Evolutionary conservation across 2,329 filamentous ascomycete genomes (phyloP), one percentile per base, ranked within the genome.

Genomic region (Grosmannia serpens): DNA sequence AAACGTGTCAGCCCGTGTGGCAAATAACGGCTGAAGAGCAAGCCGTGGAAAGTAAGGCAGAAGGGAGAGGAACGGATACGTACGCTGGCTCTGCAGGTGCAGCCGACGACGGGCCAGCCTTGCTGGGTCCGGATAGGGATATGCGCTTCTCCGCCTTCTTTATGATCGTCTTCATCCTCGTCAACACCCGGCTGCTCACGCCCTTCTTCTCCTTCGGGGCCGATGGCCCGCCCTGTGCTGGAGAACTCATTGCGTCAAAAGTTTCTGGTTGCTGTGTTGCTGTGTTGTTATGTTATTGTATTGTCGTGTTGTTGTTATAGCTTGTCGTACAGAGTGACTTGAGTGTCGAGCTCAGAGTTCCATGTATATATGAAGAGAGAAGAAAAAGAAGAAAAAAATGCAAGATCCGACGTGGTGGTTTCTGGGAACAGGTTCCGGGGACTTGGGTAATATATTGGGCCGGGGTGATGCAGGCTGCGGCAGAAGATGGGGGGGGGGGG

Each of bases 151-250:
- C 75, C 60, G 73, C 68, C 63, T 71, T 75, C 68, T 71, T 79
- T 58, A 80, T 71, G 35, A 77, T 76, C 3, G 76, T 77, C 71
- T 75, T 81, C 66, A 79, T 71, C 41, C 76, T 71, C 41, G 74
- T 74, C 35, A 81, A 61, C 24, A 81, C 69, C 64, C 72, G 79
- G 58, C 72, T 79, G 57, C 73, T 74, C 31, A 81, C 63, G 15
- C 74, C 73, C 67, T 72, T 78, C 70, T 74, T 78, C 64, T 75
- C 73, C 65, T 70, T 72, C 51, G 68, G 65, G 60, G 64, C 66
- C 56, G 67, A 70, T 46, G 70, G 68, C 64, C 70, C 71, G 54
- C 66, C 67, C 60, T 71, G 74, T 58, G 71, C 70, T 51, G 71
- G 67, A 15, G 75, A 75, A 61, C 75, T 77, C 76, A 77, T 78